Evolutionary conservation across 352 stramenopile genomes (phyloP), one percentile per base, ranked within the genome.

Genomic region (Plasmopara muralis): DNA sequence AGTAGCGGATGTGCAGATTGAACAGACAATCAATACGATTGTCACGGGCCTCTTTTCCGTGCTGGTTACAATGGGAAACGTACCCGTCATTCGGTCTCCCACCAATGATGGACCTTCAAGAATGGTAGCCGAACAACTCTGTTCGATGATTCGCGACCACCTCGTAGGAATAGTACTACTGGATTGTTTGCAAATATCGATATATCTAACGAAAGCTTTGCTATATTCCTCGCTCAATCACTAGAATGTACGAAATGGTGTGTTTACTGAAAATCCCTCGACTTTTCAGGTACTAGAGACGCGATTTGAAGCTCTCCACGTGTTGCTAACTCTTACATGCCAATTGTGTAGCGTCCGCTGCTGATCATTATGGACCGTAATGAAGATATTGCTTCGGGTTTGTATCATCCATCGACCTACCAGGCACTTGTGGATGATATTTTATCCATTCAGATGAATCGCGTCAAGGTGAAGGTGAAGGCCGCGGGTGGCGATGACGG

Each of bases 321-420:
- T 5, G 31, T 35, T 12, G 7, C 10, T 35, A 0, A 35, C 31
- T 35, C 31, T 12, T 35, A 4, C 5, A 5, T 35, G 31, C 31
- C 6, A 30, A 28, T 30, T 44, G 7, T 42, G 33, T 25, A 96
- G 74, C 80, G 95, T 51, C 95, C 96, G 0, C 81, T 99, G 15
- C 55, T 99, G 50, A 93, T 99, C 35, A 93, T 99, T 50, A 83
- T 98, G 72, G 95, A 99, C 68, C 94, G 96, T 12, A 98, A 97
- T 62, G 87, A 96, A 68, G 95, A 99, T 68, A 74, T 99, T 18
- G 83, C 96, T 15, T 96, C 93, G 38, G 90, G 89, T 45, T 72
- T 99, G 42, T 85, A 98, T 64, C 96, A 99, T 62, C 93, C 89
- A 6, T 97, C 89, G 33, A 92, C 84, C n/a, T 94, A 95, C 52